Evolutionary conservation across 768 basidiomycete species (phyloP).

Genomic region (Baorangia bicolor): DNA sequence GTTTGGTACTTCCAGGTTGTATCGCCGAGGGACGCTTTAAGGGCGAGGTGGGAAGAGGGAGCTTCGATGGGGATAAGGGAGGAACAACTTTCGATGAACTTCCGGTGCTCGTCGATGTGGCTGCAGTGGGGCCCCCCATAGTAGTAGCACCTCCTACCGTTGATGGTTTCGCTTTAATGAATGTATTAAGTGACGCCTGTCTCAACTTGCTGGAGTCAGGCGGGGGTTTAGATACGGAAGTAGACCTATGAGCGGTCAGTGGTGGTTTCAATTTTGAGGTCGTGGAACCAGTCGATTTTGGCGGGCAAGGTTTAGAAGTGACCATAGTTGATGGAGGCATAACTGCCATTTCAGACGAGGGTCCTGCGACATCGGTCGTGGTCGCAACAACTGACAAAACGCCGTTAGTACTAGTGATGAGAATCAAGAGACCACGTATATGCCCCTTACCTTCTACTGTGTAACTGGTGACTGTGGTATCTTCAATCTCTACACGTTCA

Average conservation of each 20-base stretch:
- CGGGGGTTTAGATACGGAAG: slow-evolving; percentile 13
- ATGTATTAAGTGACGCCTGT: slow-evolving; percentile 25
- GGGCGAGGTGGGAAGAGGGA: slow-evolving; percentile 26
- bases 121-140: background rate
- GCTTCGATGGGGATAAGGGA: slow-evolving; percentile 28
- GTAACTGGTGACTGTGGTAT: background rate
- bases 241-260: background rate
- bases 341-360: background rate
- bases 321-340: slow-evolving; percentile 1
- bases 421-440: background rate
- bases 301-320: slow-evolving; percentile 5
- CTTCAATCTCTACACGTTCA: background rate
- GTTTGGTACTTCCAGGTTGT: slow-evolving; percentile 5
- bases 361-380: background rate
- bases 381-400: background rate
- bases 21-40: slow-evolving; percentile 12
- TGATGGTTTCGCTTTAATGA: slow-evolving; percentile 18
- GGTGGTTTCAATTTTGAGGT: slow-evolving; percentile 7
- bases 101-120: slow-evolving; percentile 7
- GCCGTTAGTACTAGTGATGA: background rate
- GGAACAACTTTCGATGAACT: slow-evolving; percentile 5
- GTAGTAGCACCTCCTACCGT: no score
- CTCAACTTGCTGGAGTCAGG: slow-evolving; percentile 19
- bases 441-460: slow-evolving; percentile 1
- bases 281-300: slow-evolving; percentile 1